Percentiles rank a stretch among this genome's conserved stretches.
Conservation (phyloP, 2,329 filamentous ascomycete species). For the Chaetomiaceae sp. region DNA sequence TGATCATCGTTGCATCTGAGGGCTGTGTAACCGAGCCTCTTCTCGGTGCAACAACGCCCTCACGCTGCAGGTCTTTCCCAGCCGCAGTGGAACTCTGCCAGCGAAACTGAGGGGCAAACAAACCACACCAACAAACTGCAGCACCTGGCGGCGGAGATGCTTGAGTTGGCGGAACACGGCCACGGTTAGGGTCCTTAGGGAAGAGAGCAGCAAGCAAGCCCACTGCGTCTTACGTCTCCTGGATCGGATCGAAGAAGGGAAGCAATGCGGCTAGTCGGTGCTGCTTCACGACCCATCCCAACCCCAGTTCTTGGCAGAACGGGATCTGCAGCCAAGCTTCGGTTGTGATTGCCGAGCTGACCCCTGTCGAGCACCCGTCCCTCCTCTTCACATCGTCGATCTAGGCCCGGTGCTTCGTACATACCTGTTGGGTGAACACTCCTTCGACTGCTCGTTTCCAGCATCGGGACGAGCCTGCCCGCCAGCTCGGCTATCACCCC, state of each 20-base stretch:
- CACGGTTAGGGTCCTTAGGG: too few relatives aligned
- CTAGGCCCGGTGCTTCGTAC: neutral
- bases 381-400: neutral
- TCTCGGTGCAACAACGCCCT: neutral
- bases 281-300: neutral
- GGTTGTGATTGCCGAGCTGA: conserved; percentile 12
- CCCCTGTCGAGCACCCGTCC: neutral
- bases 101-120: neutral
- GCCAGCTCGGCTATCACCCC: neutral
- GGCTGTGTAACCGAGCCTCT: neutral
- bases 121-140: neutral
- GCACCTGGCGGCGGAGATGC: too few relatives aligned
- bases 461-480: neutral
- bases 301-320: conserved; percentile 19
- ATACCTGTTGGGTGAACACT: too few relatives aligned
- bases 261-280: neutral
- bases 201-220: too few relatives aligned
- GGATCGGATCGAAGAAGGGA: neutral
- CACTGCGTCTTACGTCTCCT: too few relatives aligned
- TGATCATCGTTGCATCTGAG: neutral
- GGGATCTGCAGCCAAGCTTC: conserved; percentile 24
- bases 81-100: neutral
- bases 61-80: neutral
- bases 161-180: too few relatives aligned
- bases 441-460: neutral